Conservation (phyloP, 345 rosid species). For the Eucalyptus dawsonii region DNA sequence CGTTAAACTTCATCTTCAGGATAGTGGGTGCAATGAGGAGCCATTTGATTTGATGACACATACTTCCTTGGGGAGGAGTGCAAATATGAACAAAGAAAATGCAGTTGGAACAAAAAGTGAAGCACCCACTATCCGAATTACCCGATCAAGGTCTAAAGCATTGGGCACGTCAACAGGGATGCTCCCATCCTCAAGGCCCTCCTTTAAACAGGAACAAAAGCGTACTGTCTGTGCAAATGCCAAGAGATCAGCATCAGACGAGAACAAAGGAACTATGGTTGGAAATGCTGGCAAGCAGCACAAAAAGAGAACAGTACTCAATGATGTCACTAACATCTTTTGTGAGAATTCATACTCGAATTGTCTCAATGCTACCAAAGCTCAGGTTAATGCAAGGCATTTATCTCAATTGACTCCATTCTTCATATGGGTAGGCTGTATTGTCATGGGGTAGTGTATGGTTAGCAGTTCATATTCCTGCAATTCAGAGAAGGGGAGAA, state of each 20-base stretch:
- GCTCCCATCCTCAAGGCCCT: slow-evolving; percentile 39
- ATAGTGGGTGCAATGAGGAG: slow-evolving; percentile 31
- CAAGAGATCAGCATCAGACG: slow-evolving; percentile 40
- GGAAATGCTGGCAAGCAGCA: slow-evolving; percentile 22
- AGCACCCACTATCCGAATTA: slow-evolving; percentile 28
- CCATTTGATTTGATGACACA: slow-evolving; percentile 11
- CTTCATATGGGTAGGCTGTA: neutral
- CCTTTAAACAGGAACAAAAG: slow-evolving; percentile 55
- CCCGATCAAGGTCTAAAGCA: slow-evolving; percentile 68
- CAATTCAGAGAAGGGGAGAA: neutral
- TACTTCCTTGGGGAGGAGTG: slow-evolving; percentile 20
- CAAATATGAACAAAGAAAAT: slow-evolving; percentile 57
- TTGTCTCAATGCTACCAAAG: slow-evolving; percentile 17
- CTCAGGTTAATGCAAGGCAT: slow-evolving; percentile 26
- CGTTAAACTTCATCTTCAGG: neutral
- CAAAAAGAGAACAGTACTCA: slow-evolving; percentile 74
- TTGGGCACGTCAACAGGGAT: slow-evolving; percentile 30
- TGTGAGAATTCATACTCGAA: slow-evolving; percentile 12
- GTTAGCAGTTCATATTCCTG: neutral
- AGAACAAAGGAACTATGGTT: slow-evolving; percentile 20
- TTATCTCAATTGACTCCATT: neutral
- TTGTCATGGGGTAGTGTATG: neutral
- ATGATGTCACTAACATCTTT: slow-evolving; percentile 53
- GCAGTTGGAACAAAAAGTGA: slow-evolving; percentile 16
- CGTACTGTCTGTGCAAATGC: slow-evolving; percentile 10